Percentiles rank a stretch among this genome's conserved stretches.
These are phyloP conservation scores for Trichoderma koningiopsis DNA, from an alignment of 2,329 filamentous ascomycete species.

Conservation along the genomic window DNA sequence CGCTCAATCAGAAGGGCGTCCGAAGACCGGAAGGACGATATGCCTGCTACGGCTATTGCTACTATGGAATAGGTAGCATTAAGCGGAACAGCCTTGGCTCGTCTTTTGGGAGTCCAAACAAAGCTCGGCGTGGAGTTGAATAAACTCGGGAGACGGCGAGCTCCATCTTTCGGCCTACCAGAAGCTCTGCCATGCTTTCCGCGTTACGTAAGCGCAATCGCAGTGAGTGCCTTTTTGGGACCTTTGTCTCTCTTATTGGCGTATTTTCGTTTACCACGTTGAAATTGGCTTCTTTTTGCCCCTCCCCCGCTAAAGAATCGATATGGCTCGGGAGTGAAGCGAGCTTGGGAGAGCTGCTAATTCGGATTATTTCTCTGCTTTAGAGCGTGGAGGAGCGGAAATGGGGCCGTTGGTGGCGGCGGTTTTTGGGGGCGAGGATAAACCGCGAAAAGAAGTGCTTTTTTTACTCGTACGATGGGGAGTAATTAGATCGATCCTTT, in stretches of 20 bases:
- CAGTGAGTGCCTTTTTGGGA: not conserved
- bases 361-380: not conserved
- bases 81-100: not conserved
- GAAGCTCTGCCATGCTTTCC: not conserved
- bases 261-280: not conserved
- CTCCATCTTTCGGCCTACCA: slow-evolving; percentile 34
- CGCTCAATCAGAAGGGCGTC: not conserved
- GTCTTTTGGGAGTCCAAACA: not conserved
- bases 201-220: not conserved
- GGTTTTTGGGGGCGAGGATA: slow-evolving; percentile 5
- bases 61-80: not conserved
- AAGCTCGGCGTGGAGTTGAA: not conserved
- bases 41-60: not conserved
- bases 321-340: not conserved
- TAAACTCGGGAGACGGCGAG: slow-evolving; percentile 38
- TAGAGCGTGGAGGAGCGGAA: slow-evolving; percentile 10
- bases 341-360: not conserved
- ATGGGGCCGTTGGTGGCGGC: slow-evolving; percentile 15
- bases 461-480: slow-evolving; percentile 6
- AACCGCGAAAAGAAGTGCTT: not conserved
- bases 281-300: not conserved
- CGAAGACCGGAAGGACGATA: not conserved
- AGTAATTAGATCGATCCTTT: slow-evolving; percentile 20
- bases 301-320: slow-evolving; percentile 13
- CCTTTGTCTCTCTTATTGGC: not conserved